These are phyloP conservation scores for Colletotrichum tamarilloi DNA, from an alignment of 2,329 filamentous ascomycete genomes.

Conservation along the genomic window DNA sequence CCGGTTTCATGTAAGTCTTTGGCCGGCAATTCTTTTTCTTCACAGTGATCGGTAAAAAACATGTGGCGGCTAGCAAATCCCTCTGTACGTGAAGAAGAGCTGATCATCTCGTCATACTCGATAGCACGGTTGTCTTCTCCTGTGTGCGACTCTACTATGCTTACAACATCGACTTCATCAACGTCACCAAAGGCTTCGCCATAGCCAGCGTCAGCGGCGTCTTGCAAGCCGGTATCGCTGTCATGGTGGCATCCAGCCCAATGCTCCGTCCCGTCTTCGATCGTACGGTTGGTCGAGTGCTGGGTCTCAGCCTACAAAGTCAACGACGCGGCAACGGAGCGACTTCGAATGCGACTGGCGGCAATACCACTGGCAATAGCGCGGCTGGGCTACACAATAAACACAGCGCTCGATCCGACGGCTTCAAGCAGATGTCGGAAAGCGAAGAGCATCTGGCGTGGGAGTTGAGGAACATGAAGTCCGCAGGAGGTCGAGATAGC, in stretches of 20 bases:
- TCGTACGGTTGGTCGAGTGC: slow-evolving; percentile 26
- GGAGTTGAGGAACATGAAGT: slow-evolving; percentile 20
- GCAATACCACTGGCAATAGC: neutral
- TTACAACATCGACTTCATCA: slow-evolving; percentile 35
- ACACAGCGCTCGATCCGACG: neutral
- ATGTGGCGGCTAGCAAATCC: too few species aligned
- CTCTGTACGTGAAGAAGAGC: too few species aligned
- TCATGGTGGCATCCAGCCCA: slow-evolving; percentile 36
- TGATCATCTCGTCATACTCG: neutral
- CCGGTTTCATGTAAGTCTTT: slow-evolving; percentile 35
- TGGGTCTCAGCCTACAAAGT: slow-evolving; percentile 10
- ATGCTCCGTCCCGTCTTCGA: slow-evolving; percentile 38
- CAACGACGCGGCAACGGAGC: neutral
- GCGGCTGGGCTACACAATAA: neutral
- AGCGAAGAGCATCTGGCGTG: slow-evolving; percentile 38
- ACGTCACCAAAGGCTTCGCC: slow-evolving; percentile 33
- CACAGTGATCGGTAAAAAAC: too few species aligned
- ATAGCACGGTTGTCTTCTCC: slow-evolving; percentile 35
- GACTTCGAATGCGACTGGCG: neutral
- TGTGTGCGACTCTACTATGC: slow-evolving; percentile 35
- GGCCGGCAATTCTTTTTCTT: too few species aligned
- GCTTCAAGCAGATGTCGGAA: slow-evolving; percentile 34
- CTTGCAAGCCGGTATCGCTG: slow-evolving; percentile 36
- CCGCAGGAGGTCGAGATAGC: neutral
- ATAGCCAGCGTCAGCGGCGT: slow-evolving; percentile 30